Evolutionary conservation across 805 yeast species (phyloP), one percentile per base, ranked within the genome.

Genomic region (Priceomyces castillae): DNA sequence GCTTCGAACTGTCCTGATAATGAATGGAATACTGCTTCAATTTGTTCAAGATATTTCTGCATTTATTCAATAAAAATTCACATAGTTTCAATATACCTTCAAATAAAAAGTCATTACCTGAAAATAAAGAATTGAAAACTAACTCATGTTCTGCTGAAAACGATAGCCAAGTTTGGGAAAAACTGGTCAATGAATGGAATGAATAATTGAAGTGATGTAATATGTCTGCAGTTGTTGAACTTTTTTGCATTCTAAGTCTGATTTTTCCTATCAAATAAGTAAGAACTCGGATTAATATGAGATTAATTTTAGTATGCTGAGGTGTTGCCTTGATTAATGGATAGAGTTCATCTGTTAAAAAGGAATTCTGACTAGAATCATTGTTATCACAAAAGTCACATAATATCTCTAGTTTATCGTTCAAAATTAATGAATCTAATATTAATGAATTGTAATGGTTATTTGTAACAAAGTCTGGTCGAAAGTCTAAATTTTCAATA

Each of bases 51-150:
- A 36, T 12, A 10, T 11, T 22, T 12, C 25, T 25, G 28, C 35
- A 37, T 25, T 39, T 34, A n/a, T 12, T 30, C 16, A 35, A 16
- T 18, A 42, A 37, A 39, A 36, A 42, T 17, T 41, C 40, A 31
- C 40, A 31, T 12, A 51, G 39, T 22, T 34, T 39, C n/a, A 44
- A 17, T n/a, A 47, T 38, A 1, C 50, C 62, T 30, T 50, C 49
- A 37, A 67, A 67, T 15, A 67, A 47, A 20, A 53, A 58, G 2
- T 49, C 50, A 44, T 67, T 67, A 9, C 65, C 62, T 3, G 56
- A 41, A 44, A 56, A 40, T 7, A 58, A 42, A 1, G 64, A 56
- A 43, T 58, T 62, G 45, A 51, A 64, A n/a, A 62, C 52, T 14
- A 35, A 30, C 16, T 38, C 17, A 12, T 36, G 25, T 20, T 42